phyloP scores from a whole-genome alignment of 2,329 filamentous ascomycete genomes.

The Parastagonospora avenae region DNA sequence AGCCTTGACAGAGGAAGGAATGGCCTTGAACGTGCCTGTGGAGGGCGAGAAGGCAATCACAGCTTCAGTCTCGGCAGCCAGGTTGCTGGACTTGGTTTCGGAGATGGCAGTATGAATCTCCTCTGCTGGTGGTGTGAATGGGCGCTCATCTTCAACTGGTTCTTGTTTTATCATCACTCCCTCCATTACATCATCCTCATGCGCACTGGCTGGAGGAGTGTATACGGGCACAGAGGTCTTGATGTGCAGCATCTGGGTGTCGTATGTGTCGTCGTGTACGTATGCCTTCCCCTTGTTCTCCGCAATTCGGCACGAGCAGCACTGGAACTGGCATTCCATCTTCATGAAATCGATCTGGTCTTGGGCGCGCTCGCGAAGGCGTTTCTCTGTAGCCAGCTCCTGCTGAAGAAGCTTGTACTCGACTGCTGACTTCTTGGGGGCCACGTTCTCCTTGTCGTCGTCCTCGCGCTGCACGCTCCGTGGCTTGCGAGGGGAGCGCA shows the following conservation, averaged over 20 bases:
- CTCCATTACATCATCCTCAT: constrained; percentile 53
- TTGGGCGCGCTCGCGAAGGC: constrained; percentile 69
- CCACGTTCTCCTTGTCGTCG: constrained; percentile 54
- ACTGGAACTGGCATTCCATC: constrained; percentile 72
- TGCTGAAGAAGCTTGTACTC: constrained; percentile 56
- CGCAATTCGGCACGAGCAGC: constrained; percentile 63
- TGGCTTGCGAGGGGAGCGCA: constrained; percentile 55
- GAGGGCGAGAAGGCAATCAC: constrained; percentile 43
- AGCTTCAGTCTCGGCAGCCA: constrained; percentile 20
- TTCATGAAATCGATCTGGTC: constrained; percentile 78
- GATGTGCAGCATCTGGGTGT: constrained; percentile 44
- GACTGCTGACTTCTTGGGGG: constrained; percentile 51
- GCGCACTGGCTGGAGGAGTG: constrained; percentile 66
- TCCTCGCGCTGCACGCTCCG: constrained; percentile 50
- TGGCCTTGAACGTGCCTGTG: constrained; percentile 45
- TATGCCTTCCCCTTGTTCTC: constrained; percentile 46
- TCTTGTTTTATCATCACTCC: constrained; percentile 32
- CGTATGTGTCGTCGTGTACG: constrained; percentile 45
- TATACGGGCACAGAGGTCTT: constrained; percentile 59
- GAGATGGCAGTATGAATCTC: not conserved
- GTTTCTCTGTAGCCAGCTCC: constrained; percentile 59
- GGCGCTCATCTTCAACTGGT: constrained; percentile 18
- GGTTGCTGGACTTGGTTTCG: constrained; percentile 1
- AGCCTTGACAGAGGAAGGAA: constrained; percentile 38
- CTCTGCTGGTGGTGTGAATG: constrained; percentile 29